A percentile compares a stretch with the other conserved stretches of the same genome.
Evolutionary conservation across 371 early-diverging fungal genomes (phyloP).

Genomic region (Fennellomyces sp.): DNA sequence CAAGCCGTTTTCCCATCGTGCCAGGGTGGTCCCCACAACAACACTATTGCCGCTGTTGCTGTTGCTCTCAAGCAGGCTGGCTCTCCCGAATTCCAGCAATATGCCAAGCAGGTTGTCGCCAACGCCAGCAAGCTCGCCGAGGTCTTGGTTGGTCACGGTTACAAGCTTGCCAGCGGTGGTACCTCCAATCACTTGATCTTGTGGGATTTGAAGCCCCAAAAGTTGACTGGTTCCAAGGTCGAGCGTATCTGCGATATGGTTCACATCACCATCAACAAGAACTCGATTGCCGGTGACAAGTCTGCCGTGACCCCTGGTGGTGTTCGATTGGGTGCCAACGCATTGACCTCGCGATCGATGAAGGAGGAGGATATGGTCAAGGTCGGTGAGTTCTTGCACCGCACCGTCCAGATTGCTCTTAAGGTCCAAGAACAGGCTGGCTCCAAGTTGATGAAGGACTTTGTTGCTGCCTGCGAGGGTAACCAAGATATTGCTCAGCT

Average conservation of each 20-base stretch:
- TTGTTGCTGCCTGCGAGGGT: slow-evolving; percentile 74
- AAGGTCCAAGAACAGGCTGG: slow-evolving; percentile 76
- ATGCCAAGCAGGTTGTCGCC: slow-evolving; percentile 90
- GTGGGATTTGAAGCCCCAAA: slow-evolving; percentile 87
- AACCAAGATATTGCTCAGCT: slow-evolving; percentile 77
- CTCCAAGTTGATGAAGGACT: slow-evolving; percentile 96
- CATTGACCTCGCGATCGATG: slow-evolving; percentile 91
- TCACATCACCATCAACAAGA: slow-evolving; percentile 93
- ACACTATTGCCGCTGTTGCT: slow-evolving; percentile 98
- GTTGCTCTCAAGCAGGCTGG: slow-evolving; percentile 97
- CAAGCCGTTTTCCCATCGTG: slow-evolving; percentile 98
- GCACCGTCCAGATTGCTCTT: slow-evolving; percentile 90
- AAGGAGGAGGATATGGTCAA: slow-evolving; percentile 85
- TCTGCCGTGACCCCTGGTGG: slow-evolving; percentile 90
- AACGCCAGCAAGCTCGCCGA: slow-evolving; percentile 88
- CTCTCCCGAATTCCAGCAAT: slow-evolving; percentile 92
- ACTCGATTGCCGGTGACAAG: slow-evolving; percentile 90
- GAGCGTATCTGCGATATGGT: slow-evolving; percentile 97
- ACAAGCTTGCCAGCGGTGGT: slow-evolving; percentile 90
- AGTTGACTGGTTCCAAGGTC: slow-evolving; percentile 86
- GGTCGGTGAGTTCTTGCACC: slow-evolving; percentile 86
- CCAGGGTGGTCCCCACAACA: slow-evolving; percentile 99
- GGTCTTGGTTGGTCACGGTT: slow-evolving; percentile 75
- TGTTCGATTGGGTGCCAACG: slow-evolving; percentile 88
- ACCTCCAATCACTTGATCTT: slow-evolving; percentile 96